Evolutionary conservation across 805 yeast species (phyloP).

Genomic region (Candida qinlingensis): DNA sequence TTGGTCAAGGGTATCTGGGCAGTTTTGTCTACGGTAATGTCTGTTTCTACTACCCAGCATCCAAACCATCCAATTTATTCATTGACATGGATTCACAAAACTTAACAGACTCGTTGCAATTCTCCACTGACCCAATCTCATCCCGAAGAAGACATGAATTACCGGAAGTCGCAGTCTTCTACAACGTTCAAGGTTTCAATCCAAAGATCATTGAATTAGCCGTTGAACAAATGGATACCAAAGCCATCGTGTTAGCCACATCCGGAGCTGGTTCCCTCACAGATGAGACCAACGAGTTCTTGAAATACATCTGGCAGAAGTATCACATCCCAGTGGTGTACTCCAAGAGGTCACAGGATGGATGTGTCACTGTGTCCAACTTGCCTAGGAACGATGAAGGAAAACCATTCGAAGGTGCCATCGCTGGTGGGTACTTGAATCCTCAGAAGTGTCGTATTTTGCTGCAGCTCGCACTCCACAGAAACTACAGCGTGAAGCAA

Average conservation of each 20-base stretch:
- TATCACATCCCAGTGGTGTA: conserved; percentile 50
- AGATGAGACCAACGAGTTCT: conserved; percentile 40
- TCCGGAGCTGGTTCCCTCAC: conserved; percentile 69
- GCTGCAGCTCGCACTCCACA: conserved; percentile 47
- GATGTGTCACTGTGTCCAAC: conserved; percentile 50
- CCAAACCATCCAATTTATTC: conserved; percentile 40
- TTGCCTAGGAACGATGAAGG: conserved; percentile 26
- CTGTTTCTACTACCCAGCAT: conserved; percentile 60
- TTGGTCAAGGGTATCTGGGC: conserved; percentile 68
- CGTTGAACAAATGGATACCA: conserved; percentile 37
- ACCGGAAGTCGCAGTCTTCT: conserved; percentile 48
- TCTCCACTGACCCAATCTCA: conserved; percentile 21
- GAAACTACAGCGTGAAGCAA: conserved; percentile 27
- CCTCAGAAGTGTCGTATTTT: conserved; percentile 61
- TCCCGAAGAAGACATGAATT: conserved; percentile 24
- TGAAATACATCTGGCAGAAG: conserved; percentile 34
- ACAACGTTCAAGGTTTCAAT: conserved; percentile 58
- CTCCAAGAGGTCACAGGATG: conserved; percentile 66
- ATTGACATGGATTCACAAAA: conserved; percentile 33
- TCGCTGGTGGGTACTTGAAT: conserved; percentile 61
- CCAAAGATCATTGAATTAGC: conserved; percentile 42
- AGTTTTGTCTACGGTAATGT: conserved; percentile 62
- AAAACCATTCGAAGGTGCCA: conserved; percentile 32
- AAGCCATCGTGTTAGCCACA: conserved; percentile 60
- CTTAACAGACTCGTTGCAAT: conserved; percentile 15